Conservation (phyloP, 495 filamentous ascomycete genomes). For the Lasiosphaeriaceae sp. region DNA sequence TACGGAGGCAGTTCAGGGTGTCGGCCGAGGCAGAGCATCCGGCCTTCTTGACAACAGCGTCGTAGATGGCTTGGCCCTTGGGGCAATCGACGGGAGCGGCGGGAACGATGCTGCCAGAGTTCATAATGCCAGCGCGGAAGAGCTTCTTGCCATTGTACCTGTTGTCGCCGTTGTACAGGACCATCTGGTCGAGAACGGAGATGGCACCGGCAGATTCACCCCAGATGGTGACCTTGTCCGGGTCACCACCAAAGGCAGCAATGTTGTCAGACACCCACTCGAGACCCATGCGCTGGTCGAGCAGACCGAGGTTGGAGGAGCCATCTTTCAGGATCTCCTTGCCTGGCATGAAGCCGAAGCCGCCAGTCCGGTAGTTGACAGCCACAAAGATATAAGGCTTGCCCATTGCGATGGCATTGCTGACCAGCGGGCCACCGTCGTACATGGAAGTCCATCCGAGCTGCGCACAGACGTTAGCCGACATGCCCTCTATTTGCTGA, state of each 20-base stretch:
- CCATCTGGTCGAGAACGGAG: constrained; percentile 67
- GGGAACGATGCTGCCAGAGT: constrained; percentile 63
- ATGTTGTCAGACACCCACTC: constrained; percentile 66
- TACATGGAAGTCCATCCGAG: constrained; percentile 53
- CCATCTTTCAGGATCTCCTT: constrained; percentile 64
- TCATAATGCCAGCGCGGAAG: constrained; percentile 70
- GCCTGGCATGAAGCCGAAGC: constrained; percentile 58
- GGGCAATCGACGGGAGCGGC: constrained; percentile 59
- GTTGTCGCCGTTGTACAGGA: constrained; percentile 63
- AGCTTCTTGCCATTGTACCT: constrained; percentile 65
- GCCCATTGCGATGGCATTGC: constrained; percentile 46
- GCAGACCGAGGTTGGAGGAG: constrained; percentile 55
- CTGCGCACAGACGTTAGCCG: constrained; percentile 17
- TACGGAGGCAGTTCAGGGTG: constrained; percentile 61
- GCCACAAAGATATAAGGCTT: constrained; percentile 62
- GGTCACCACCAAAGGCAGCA: constrained; percentile 63
- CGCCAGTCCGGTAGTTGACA: constrained; percentile 60
- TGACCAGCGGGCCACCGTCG: constrained; percentile 52
- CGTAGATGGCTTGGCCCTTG: constrained; percentile 61
- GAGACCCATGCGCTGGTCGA: constrained; percentile 64
- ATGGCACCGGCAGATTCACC: constrained; percentile 71
- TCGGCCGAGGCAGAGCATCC: constrained; percentile 56
- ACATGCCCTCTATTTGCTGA: background rate
- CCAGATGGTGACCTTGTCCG: constrained; percentile 65
- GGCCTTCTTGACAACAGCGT: constrained; percentile 55